A percentile compares a stretch with the other conserved stretches of the same genome.
Conservation (phyloP, 768 basidiomycete genomes). For the Calvatia gigantea region DNA sequence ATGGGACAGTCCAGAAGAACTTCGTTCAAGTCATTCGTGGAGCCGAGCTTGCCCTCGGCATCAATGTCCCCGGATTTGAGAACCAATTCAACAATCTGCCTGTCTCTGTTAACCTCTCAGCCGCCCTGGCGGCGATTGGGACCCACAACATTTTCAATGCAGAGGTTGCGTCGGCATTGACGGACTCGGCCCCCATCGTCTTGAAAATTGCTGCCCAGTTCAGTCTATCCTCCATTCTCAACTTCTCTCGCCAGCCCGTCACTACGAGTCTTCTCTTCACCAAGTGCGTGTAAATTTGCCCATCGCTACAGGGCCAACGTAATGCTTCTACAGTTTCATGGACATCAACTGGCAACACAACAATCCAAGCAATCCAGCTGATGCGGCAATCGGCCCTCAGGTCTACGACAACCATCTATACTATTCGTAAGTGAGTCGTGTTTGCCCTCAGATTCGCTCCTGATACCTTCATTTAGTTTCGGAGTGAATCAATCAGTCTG, state of each 20-base stretch:
- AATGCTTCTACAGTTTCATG: constrained; percentile 63
- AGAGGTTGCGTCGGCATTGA: constrained; percentile 27
- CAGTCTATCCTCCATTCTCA: constrained; percentile 18
- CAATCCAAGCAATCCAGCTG: constrained; percentile 66
- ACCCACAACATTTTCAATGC: constrained; percentile 19
- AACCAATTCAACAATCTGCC: constrained; percentile 15
- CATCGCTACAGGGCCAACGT: too few species aligned
- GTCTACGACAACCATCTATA: constrained; percentile 80
- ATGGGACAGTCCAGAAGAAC: constrained; percentile 57
- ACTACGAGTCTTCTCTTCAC: constrained; percentile 24
- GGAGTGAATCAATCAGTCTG: constrained; percentile 38
- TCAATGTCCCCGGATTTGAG: constrained; percentile 34
- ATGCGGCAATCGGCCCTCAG: constrained; percentile 66
- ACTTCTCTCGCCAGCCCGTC: constrained; percentile 6
- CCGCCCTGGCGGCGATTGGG: constrained; percentile 20
- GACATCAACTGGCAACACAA: constrained; percentile 76
- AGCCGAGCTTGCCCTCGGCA: constrained; percentile 59
- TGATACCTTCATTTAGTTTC: constrained; percentile 34
- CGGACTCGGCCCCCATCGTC: constrained; percentile 35
- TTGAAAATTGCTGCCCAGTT: constrained; percentile 25
- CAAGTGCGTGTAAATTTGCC: constrained; percentile 30
- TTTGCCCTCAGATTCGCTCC: neutral
- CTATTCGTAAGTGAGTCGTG: constrained; percentile 53
- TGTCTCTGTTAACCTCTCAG: constrained; percentile 21
- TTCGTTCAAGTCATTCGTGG: constrained; percentile 68